Conservation (phyloP, 257 asterid genomes). For the Fraxinus pennsylvanica region DNA sequence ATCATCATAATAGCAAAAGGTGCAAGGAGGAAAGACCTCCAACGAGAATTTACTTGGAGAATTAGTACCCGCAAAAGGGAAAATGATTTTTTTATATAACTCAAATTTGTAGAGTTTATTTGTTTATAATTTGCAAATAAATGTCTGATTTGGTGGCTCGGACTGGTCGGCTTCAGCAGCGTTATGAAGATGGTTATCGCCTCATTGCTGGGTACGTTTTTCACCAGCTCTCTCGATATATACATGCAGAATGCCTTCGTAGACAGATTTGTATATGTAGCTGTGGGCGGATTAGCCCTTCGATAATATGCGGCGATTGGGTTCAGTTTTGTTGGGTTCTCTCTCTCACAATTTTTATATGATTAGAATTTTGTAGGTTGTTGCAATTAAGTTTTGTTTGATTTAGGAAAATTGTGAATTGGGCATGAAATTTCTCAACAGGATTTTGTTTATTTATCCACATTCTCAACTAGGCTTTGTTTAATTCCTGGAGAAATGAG, state of each 20-base stretch:
- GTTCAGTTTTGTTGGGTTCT: constrained; percentile 9
- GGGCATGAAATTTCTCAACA: neutral
- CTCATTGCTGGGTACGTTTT: constrained; percentile 44
- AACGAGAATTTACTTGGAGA: constrained; percentile 26
- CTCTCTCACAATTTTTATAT: neutral
- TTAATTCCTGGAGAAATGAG: neutral
- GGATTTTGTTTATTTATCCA: no score
- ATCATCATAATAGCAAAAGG: no score
- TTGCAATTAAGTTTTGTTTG: constrained; percentile 20
- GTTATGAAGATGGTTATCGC: constrained; percentile 82
- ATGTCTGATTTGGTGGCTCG: constrained; percentile 97
- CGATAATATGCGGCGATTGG: neutral
- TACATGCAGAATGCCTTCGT: constrained; percentile 20
- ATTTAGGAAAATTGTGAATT: neutral
- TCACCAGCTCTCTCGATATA: neutral
- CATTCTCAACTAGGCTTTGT: neutral
- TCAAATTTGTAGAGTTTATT: neutral
- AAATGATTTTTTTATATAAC: constrained; percentile 19
- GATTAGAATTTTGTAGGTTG: neutral
- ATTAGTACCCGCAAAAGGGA: neutral
- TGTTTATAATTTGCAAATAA: constrained; percentile 25
- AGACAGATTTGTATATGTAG: constrained; percentile 1
- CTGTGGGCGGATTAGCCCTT: constrained; percentile 31
- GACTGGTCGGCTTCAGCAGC: constrained; percentile 89
- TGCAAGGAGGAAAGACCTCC: no score